Conservation (phyloP, 345 rosid genomes). For the Ceriops tagal region DNA sequence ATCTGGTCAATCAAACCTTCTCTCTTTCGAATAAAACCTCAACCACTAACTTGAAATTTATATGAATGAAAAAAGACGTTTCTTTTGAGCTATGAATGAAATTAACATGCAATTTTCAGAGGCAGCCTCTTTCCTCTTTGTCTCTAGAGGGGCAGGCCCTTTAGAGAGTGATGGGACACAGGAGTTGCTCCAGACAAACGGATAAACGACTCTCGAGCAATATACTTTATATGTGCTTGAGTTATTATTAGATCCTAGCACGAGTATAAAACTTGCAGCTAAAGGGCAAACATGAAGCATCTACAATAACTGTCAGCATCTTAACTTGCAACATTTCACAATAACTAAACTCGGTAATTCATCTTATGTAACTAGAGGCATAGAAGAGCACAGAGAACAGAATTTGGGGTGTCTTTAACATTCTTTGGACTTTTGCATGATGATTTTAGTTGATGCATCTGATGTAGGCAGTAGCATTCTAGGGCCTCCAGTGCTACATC, state of each 20-base stretch:
- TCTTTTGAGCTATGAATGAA: not conserved
- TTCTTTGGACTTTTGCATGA: constrained; percentile 13
- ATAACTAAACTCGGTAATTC: not conserved
- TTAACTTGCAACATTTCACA: constrained; percentile 16
- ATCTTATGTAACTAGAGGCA: constrained; percentile 16
- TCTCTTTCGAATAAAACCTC: not conserved
- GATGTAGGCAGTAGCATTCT: constrained; percentile 6
- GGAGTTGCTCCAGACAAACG: not conserved
- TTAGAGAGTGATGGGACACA: constrained; percentile 7
- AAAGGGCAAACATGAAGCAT: not conserved
- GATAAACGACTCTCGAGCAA: not conserved
- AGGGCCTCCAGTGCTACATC: constrained; percentile 20
- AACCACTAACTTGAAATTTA: not conserved
- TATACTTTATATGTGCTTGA: constrained; percentile 3
- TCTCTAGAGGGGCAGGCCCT: not conserved
- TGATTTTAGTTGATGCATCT: constrained; percentile 6
- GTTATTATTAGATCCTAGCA: not conserved
- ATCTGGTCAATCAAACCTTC: not conserved
- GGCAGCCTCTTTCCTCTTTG: not conserved
- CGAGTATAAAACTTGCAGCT: not conserved
- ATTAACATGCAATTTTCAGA: not conserved
- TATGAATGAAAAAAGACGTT: not conserved
- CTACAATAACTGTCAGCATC: not conserved
- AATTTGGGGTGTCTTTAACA: constrained; percentile 4
- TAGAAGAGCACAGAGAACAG: constrained; percentile 2